Base-by-base conservation (phyloP, 2,329 filamentous ascomycete genomes). In the Trichoderma sp. region DNA sequence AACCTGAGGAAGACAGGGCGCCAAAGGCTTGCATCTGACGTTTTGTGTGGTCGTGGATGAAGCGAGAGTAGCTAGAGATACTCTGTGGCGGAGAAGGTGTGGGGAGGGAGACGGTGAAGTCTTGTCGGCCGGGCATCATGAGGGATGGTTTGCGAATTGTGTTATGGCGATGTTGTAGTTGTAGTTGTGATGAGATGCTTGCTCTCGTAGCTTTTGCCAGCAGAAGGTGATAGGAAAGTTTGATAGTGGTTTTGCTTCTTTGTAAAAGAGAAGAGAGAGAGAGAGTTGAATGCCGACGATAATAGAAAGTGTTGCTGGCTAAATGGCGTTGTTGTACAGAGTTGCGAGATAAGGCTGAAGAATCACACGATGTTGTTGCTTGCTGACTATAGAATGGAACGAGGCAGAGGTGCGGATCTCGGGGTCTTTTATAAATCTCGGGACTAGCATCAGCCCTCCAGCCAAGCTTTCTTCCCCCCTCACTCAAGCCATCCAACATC, bases 41-140 rank as follows among this genome's bases (percentile, higher is more conserved):
- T 81, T 88, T 89, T 70, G 88, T 90, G 79, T 90, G 87, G 66
- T 85, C 83, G 75, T 88, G 86, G 85, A 91, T 90, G 68, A 83
- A 86, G 70, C 83, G 84, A 16, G 87, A 80, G 73, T 91, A 91
- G 61, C 77, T 85, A 6, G 84, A 84, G 71, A 86, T 83, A 72
- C 84, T 84, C 56, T 82, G 81, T 13, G 79, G 81, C 63, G 81
- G 79, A 73, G 79, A 76, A 28, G 79, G 77, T 69, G 74, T 71
- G 69, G 80, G 79, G 61, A 81, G 77, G 71, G 75, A 74, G 51
- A 78, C 74, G 66, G 78, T 74, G 68, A 70, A 70, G 81, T 76
- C 84, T 81, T 80, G 77, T 54, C 75, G 74, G 72, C 75, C 74
- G 67, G 81, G 80, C 81, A 82, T 82, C 69, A 69, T 78, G 74